Evolutionary conservation across 139 green algal genomes (phyloP).

Genomic region (Trebouxia sp.): DNA sequence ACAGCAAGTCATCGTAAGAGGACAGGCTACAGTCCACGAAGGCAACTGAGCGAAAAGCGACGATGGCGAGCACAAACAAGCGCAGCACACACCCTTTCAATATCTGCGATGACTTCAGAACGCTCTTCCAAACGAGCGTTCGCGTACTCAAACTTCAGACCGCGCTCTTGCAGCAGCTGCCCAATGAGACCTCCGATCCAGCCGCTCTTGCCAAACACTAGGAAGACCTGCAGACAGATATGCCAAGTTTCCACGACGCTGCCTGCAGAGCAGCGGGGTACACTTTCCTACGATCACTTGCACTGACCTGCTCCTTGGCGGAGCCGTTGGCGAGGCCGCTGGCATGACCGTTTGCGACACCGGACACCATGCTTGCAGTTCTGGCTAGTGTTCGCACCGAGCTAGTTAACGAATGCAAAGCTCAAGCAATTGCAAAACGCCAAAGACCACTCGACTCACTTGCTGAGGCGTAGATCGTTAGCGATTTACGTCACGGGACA

Average conservation of each 20-base stretch:
- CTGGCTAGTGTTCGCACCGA: no score
- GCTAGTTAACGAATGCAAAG: no score
- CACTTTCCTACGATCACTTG: background rate
- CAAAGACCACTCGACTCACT: no score
- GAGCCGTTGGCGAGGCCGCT: background rate
- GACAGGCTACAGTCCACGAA: no score
- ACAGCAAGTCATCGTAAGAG: no score
- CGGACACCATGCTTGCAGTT: background rate
- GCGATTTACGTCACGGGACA: no score
- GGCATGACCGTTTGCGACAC: conserved; percentile 8
- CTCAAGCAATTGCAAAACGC: no score
- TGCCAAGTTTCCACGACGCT: no score
- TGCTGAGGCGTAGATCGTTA: no score
- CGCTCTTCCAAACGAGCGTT: conserved; percentile 86
- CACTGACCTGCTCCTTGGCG: conserved; percentile 18
- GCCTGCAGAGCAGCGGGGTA: no score
- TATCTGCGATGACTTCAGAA: conserved; percentile 77
- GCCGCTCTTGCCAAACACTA: conserved; percentile 84
- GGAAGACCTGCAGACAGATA: conserved; percentile 61
- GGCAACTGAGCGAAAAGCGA: no score
- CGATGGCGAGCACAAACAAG: no score
- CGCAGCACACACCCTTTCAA: conserved; percentile 88
- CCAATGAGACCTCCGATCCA: conserved; percentile 91
- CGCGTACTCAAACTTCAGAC: conserved; percentile 84
- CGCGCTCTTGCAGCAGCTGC: conserved; percentile 76